Evolutionary conservation across 1,284 basidiomycete species (phyloP), one percentile per base, ranked within the genome.

Genomic region (Vanrija sp.): DNA sequence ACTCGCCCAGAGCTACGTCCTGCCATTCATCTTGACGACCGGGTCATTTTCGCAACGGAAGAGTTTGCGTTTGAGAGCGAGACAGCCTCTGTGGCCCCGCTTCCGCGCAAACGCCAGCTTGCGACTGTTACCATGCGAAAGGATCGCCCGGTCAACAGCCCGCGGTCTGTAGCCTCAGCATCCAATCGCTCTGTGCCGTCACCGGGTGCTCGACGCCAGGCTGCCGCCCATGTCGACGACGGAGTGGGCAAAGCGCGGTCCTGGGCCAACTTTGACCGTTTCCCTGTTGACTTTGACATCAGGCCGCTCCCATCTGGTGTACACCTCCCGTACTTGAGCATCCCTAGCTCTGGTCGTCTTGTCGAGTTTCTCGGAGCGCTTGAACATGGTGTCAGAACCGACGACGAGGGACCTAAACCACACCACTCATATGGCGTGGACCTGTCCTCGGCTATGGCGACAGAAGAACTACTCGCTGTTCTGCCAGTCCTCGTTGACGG

Each of bases 211-310:
- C n/a, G n/a, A 3, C n/a, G n/a, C 40, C 34, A 8, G 9, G 12
- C 34, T 34, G 34, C 34, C 5, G 39, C 58, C 16, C 49, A 60
- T 8, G 50, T 91, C 2, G 71, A 74, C 56, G 60, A 58, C 10
- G 67, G 66, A 0, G 60, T 76, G 1, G 74, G 72, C 16, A 69
- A 68, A 49, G 72, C 71, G n/a, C 55, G 69, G 43, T 75, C 74
- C 10, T 77, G 75, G 75, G 71, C 68, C 5, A 71, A 75, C 46
- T 67, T 76, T 44, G 72, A 74, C 23, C 62, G 65, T 16, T 74
- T 74, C 49, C 69, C 73, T 3, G 58, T 74, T 46, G 73, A 75
- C 53, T 77, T 76, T 51, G 71, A 67, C 16, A 72, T 77, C 28
- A 61, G 62, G 4, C 75, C 75, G 8, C 60, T 77, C 1, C 75